Conservation (phyloP, 192 early-diverging fungal species). For the Coemansia sp. region DNA sequence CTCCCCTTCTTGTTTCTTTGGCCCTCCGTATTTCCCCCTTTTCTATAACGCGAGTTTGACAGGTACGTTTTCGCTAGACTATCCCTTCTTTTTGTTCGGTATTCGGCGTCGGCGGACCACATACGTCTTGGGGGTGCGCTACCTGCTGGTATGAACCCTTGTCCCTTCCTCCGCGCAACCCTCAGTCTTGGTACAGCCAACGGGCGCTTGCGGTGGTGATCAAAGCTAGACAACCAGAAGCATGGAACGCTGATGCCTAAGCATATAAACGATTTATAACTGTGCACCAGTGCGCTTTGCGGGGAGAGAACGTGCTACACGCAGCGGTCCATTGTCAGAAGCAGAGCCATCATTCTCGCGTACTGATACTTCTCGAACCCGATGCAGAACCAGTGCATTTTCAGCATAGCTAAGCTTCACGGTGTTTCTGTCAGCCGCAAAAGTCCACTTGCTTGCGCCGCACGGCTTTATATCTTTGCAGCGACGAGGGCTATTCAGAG, state of each 20-base stretch:
- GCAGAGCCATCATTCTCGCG: neutral
- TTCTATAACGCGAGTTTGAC: slow-evolving; percentile 6
- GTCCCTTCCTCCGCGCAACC: neutral
- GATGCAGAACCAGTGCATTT: neutral
- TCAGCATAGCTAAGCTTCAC: neutral
- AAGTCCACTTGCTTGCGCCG: neutral
- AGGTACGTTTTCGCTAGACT: neutral
- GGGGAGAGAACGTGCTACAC: too few species aligned
- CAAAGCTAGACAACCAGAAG: slow-evolving; percentile 3
- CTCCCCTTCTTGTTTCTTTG: slow-evolving; percentile 7
- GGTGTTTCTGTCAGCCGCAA: neutral
- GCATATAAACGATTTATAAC: neutral
- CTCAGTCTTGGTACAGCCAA: neutral
- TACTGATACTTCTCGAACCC: neutral
- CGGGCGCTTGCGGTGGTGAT: neutral
- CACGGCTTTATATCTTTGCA: neutral
- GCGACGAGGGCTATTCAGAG: neutral
- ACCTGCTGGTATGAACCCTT: neutral
- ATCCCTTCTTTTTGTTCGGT: neutral
- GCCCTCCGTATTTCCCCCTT: neutral
- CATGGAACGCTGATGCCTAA: neutral
- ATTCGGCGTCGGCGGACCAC: neutral
- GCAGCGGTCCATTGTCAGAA: too few species aligned
- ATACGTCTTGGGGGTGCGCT: too few species aligned
- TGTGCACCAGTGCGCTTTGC: neutral